Evolutionary conservation across 306 rosid species (phyloP).

Genomic region (Prunus armeniaca): DNA sequence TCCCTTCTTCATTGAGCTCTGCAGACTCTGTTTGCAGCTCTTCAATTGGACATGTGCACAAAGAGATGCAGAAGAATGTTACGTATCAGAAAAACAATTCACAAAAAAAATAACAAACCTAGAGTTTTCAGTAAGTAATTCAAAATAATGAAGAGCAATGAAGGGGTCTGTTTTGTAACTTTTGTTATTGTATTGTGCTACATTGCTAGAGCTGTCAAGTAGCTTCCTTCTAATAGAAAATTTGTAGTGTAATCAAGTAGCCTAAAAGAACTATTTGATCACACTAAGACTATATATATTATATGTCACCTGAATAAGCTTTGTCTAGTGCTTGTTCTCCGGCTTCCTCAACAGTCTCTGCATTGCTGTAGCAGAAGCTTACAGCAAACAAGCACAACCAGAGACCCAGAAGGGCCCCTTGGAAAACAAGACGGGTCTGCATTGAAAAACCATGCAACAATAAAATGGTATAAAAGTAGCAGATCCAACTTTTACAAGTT

Average conservation of each 20-base stretch:
- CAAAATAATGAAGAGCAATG: too few relatives aligned
- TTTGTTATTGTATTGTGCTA: too few relatives aligned
- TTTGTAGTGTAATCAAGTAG: too few relatives aligned
- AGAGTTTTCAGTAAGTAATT: neutral
- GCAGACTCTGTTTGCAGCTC: neutral
- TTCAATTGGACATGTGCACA: neutral
- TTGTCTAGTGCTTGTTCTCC: neutral
- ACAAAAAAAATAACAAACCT: neutral
- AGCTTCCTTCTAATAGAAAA: too few relatives aligned
- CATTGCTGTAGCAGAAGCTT: conserved; percentile 21
- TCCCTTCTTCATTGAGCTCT: conserved; percentile 8
- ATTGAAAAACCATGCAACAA: neutral
- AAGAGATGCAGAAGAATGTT: neutral
- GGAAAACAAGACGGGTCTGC: conserved; percentile 11
- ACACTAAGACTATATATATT: too few relatives aligned
- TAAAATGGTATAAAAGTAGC: neutral
- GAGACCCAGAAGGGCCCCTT: conserved; percentile 28
- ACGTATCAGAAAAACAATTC: neutral
- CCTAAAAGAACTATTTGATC: too few relatives aligned
- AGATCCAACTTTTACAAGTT: neutral
- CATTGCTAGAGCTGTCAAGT: too few relatives aligned
- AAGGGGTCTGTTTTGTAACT: too few relatives aligned
- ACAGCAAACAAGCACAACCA: conserved; percentile 29
- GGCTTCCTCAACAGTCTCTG: neutral
- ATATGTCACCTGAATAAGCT: conserved; percentile 22